Evolutionary conservation across 148 eudicot species (phyloP).

Genomic region (Cornus florida): DNA sequence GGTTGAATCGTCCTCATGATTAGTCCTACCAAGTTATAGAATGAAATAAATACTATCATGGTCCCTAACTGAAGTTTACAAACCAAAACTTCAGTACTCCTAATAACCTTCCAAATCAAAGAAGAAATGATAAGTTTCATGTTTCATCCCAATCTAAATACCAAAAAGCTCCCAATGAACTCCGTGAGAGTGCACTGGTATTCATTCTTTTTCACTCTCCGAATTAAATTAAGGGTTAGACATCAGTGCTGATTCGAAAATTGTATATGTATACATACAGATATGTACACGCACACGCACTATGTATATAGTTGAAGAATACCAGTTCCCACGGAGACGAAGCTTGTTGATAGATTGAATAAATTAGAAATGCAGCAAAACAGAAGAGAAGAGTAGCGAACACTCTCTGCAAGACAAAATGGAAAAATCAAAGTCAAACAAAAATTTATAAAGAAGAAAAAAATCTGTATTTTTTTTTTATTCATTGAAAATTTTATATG

Average conservation of each 20-base stretch:
- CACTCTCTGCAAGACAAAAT: slow-evolving; percentile 47
- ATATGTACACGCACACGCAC: background rate
- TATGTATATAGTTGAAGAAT: background rate
- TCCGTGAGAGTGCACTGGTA: background rate
- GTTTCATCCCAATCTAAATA: background rate
- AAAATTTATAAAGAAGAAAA: background rate
- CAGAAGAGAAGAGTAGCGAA: slow-evolving; percentile 52
- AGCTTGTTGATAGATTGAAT: slow-evolving; percentile 73
- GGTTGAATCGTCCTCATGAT: background rate
- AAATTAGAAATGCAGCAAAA: slow-evolving; percentile 62
- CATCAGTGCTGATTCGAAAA: too few species aligned
- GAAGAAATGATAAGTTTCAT: background rate
- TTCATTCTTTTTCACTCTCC: background rate
- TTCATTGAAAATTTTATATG: background rate
- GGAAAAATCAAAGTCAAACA: slow-evolving; percentile 5
- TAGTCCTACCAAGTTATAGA: background rate
- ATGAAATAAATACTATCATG: background rate
- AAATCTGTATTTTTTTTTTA: background rate
- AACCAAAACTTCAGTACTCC: background rate
- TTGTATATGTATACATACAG: too few species aligned
- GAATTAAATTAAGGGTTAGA: background rate
- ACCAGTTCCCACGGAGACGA: slow-evolving; percentile 93
- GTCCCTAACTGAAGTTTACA: background rate
- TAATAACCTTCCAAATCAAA: background rate
- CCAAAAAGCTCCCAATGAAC: background rate